Evolutionary conservation across 345 rosid genomes (phyloP), one percentile per base, ranked within the genome.

Genomic region (Ailanthus altissimus): DNA sequence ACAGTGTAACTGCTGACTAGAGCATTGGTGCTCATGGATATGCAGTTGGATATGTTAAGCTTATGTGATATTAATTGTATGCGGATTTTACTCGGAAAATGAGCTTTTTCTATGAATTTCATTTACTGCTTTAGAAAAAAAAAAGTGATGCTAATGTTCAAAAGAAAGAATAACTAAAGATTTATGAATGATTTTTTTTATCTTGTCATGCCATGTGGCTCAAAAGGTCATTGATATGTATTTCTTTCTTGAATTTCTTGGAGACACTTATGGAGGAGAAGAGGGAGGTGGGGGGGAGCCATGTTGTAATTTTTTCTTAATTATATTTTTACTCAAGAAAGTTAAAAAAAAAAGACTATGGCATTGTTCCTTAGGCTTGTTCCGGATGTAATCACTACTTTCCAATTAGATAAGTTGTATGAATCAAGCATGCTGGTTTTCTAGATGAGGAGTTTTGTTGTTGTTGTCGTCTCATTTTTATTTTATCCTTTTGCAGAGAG

Each of bases 401-500:
- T 64, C 13, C 63, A 51, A 20, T 15, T 53, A 26, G 28, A 36
- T 53, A 53, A 50, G 23, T 21, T 63, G 36, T 42, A 49, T 63
- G 38, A 49, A 62, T 38, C 7, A 64, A 50, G 71, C 53, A 42
- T 32, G 28, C 20, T 11, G 11, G 10, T 23, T 45, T 59, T 59
- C 25, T 59, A 60, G 76, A 21, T 73, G 42, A 45, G 18, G 67
- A 11, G 45, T 16, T 73, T 20, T 40, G 9, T 75, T 67, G 3
- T 67, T n/a, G 5, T 53, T 21, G 42, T 72, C 50, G 36, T 36
- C 45, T 51, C 49, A 61, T 26, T 15, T 64, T 53, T 47, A 75
- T 64, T 51, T 6, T 61, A 64, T 50, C 36, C 75, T 38, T 76
- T 47, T 81, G 72, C 85, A 96, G 99, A 80, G 97, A 96, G 85